These are phyloP conservation scores for Ogataea thermomethanolica DNA, from an alignment of 805 yeast genomes.

Conservation along the genomic window DNA sequence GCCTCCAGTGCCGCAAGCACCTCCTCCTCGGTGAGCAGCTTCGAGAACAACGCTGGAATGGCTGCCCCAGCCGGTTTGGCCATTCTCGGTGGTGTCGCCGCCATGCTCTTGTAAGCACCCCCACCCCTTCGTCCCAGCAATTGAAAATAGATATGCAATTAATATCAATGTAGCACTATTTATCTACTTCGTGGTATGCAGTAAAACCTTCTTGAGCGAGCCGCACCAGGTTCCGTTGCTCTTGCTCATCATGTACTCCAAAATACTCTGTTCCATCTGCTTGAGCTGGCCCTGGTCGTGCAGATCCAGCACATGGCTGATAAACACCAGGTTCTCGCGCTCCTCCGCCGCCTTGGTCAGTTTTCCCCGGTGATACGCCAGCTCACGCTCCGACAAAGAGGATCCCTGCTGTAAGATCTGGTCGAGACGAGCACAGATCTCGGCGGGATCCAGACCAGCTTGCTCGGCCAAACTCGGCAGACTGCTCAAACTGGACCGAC, in stretches of 20 bases:
- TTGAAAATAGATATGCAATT: no score
- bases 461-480: not conserved
- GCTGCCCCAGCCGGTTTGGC: constrained; percentile 18
- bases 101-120: constrained; percentile 8
- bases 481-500: not conserved
- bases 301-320: constrained; percentile 26
- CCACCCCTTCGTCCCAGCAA: not conserved
- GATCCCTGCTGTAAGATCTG: constrained; percentile 29
- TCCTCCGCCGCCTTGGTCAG: constrained; percentile 30
- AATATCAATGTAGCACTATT: not conserved
- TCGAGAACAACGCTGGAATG: constrained; percentile 10
- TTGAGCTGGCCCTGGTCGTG: constrained; percentile 17
- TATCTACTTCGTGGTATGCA: not conserved
- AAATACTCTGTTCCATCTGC: constrained; percentile 33
- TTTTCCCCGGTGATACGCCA: constrained; percentile 41
- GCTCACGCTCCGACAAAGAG: constrained; percentile 40
- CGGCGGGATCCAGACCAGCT: not conserved
- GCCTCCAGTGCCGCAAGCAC: constrained; percentile 2
- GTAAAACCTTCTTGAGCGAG: constrained; percentile 55
- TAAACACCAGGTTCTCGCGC: constrained; percentile 27
- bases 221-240: constrained; percentile 64
- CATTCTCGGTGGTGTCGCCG: constrained; percentile 14
- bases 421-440: not conserved
- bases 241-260: constrained; percentile 54
- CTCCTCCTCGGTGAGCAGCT: constrained; percentile 5